Conservation (phyloP, 768 basidiomycete genomes). For the Boletales sp. region DNA sequence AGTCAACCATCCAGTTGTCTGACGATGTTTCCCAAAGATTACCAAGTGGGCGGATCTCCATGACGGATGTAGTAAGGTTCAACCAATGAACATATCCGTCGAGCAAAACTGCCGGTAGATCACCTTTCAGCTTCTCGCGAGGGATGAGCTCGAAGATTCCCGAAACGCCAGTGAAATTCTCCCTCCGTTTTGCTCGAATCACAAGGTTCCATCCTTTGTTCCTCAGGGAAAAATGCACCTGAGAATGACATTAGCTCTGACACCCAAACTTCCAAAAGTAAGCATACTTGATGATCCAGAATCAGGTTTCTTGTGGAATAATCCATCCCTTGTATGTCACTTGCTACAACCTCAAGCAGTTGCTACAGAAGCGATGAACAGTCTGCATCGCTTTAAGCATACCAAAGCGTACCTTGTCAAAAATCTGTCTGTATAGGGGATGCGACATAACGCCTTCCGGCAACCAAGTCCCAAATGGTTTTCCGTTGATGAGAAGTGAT, state of each 20-base stretch:
- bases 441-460: conserved; percentile 27
- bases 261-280: not conserved
- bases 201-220: conserved; percentile 3
- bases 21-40: conserved; percentile 14
- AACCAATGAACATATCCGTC: conserved; percentile 26
- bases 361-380: no score
- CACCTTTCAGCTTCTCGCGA: conserved; percentile 9
- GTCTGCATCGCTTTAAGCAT: no score
- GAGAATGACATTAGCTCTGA: no score
- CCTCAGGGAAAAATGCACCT: no score
- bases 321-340: no score
- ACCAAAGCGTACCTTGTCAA: no score
- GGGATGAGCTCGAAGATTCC: conserved; percentile 20
- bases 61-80: conserved; percentile 9
- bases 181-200: conserved; percentile 10
- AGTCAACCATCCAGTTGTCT: conserved; percentile 20
- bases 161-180: not conserved
- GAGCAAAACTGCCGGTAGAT: conserved; percentile 6
- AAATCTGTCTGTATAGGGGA: no score
- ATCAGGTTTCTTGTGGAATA: conserved; percentile 3
- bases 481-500: conserved; percentile 39
- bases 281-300: not conserved
- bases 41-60: conserved; percentile 25
- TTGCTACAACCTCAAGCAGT: no score
- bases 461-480: conserved; percentile 30